phyloP scores from a whole-genome alignment of 306 rosid species.

The Geum urbanum region DNA sequence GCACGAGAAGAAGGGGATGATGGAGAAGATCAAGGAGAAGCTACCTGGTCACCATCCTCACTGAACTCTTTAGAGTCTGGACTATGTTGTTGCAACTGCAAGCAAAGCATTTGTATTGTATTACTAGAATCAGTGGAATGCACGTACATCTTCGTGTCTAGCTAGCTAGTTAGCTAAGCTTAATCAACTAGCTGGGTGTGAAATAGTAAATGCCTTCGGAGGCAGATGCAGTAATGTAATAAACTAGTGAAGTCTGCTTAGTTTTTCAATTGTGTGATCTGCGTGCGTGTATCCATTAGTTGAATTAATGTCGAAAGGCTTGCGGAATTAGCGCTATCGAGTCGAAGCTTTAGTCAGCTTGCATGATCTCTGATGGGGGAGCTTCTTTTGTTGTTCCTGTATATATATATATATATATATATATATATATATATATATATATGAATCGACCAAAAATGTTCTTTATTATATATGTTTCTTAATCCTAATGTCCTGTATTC shows the following conservation, averaged over 20 bases:
- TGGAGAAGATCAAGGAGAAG: slow-evolving; percentile 75
- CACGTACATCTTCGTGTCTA: not conserved
- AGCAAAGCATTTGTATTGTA: not conserved
- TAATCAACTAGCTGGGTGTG: not conserved
- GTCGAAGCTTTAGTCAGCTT: too few relatives aligned
- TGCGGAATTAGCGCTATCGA: not conserved
- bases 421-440: too few relatives aligned
- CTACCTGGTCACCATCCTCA: slow-evolving; percentile 60
- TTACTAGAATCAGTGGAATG: not conserved
- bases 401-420: too few relatives aligned
- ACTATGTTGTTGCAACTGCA: not conserved
- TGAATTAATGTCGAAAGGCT: not conserved
- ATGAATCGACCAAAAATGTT: too few relatives aligned
- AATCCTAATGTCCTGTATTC: too few relatives aligned
- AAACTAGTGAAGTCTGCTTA: not conserved
- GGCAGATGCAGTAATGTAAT: not conserved
- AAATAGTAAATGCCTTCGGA: not conserved
- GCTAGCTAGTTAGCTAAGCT: not conserved
- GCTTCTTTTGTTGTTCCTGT: too few relatives aligned
- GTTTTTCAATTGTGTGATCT: not conserved
- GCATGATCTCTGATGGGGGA: too few relatives aligned
- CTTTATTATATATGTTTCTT: too few relatives aligned
- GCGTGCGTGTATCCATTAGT: not conserved
- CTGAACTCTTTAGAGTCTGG: not conserved
- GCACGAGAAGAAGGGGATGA: slow-evolving; percentile 54